These are phyloP conservation scores for Stylosanthes scabra DNA, from an alignment of 331 rosid genomes.

Conservation along the genomic window DNA sequence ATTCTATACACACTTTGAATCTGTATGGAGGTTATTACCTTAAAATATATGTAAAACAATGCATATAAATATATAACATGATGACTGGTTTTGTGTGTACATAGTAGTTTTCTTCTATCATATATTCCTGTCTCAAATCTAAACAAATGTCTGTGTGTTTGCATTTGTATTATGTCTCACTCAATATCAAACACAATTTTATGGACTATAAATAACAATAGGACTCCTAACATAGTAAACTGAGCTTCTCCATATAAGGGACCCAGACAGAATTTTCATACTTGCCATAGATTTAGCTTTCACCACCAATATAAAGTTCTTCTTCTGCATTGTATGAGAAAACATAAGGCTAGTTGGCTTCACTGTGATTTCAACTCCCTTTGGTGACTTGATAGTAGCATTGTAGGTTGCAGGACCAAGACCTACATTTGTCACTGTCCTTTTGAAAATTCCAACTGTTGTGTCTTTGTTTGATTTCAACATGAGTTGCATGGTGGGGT, in stretches of 20 bases:
- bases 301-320: conserved; percentile 77
- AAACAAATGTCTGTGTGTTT: no score
- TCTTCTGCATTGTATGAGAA: conserved; percentile 48
- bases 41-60: no score
- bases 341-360: conserved; percentile 57
- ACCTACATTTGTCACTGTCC: conserved; percentile 86
- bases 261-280: conserved; percentile 57
- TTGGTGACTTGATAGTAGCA: conserved; percentile 67
- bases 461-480: conserved; percentile 42
- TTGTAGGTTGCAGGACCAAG: conserved; percentile 56
- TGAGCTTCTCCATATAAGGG: conserved; percentile 66
- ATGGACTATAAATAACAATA: conserved; percentile 64
- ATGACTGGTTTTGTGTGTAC: not conserved
- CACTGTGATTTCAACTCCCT: conserved; percentile 70
- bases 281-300: conserved; percentile 54
- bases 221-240: conserved; percentile 74
- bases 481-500: conserved; percentile 75
- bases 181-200: conserved; percentile 1
- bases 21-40: no score
- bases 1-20: no score
- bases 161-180: not conserved
- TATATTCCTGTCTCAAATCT: no score
- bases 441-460: conserved; percentile 52
- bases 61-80: not conserved
- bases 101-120: no score